Percentiles rank a stretch among this genome's conserved stretches.
These are phyloP conservation scores for Metarhizium sp. DNA, from an alignment of 2,329 filamentous ascomycete species.

Conservation along the genomic window DNA sequence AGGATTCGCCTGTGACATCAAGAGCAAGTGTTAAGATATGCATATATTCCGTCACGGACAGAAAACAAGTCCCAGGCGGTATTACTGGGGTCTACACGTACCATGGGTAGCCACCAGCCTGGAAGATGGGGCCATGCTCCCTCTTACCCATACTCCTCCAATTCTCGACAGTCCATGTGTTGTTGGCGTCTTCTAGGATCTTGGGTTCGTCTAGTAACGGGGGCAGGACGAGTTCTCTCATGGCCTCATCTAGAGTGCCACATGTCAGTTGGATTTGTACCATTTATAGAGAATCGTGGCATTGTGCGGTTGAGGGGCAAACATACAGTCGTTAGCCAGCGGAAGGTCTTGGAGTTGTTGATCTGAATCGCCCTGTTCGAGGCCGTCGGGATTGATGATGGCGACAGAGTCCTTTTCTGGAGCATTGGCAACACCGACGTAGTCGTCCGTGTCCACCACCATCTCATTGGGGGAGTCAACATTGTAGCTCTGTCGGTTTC, in stretches of 20 bases:
- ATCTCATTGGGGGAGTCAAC: constrained; percentile 48
- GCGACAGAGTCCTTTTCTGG: constrained; percentile 42
- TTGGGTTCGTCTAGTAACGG: constrained; percentile 68
- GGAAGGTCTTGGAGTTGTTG: constrained; percentile 35
- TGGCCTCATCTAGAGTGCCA: constrained; percentile 57
- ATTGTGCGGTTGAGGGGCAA: not conserved
- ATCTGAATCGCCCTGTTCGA: constrained; percentile 35
- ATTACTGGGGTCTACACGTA: constrained; percentile 29
- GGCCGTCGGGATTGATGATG: constrained; percentile 45
- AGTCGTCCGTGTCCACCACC: constrained; percentile 46
- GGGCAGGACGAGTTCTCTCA: constrained; percentile 71
- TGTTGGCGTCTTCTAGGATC: constrained; percentile 61
- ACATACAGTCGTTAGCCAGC: constrained; percentile 45
- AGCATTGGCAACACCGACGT: constrained; percentile 38
- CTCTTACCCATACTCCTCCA: constrained; percentile 72
- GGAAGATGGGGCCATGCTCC: constrained; percentile 79
- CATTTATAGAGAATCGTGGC: not conserved
- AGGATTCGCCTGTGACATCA: constrained; percentile 65
- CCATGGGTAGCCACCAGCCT: constrained; percentile 84
- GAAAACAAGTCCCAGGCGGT: not conserved
- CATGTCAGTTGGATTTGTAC: not conserved
- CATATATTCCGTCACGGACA: not conserved
- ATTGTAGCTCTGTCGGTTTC: constrained; percentile 36
- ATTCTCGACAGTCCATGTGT: constrained; percentile 82
- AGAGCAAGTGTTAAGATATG: not conserved